Evolutionary conservation across 768 basidiomycete genomes (phyloP).

Genomic region (Dentipellis fragilis): DNA sequence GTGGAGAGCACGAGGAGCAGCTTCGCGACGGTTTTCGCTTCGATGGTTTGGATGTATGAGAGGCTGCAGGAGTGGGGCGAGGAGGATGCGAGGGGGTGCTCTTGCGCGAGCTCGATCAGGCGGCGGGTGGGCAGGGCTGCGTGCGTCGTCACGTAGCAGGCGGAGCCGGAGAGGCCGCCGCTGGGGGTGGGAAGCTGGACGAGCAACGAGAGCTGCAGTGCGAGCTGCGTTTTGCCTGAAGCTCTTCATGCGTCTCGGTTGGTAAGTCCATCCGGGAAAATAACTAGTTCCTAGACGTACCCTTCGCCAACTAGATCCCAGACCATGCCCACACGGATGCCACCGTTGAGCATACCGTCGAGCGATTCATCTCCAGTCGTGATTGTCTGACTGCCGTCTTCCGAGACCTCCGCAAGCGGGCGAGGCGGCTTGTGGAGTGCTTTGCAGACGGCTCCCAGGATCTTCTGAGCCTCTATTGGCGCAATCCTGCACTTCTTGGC

Average conservation of each 20-base stretch:
- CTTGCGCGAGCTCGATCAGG: slow-evolving; percentile 52
- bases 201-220: slow-evolving; percentile 70
- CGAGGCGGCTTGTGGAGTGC: slow-evolving; percentile 29
- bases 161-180: slow-evolving; percentile 54
- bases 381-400: slow-evolving; percentile 36
- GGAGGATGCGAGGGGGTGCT: slow-evolving; percentile 35
- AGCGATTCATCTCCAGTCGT: slow-evolving; percentile 68
- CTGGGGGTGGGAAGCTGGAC: slow-evolving; percentile 57
- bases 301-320: slow-evolving; percentile 90
- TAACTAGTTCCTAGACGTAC: slow-evolving; percentile 29
- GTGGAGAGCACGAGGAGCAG: slow-evolving; percentile 46
- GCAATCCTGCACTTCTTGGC: slow-evolving; percentile 46
- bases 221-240: slow-evolving; percentile 90
- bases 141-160: slow-evolving; percentile 73
- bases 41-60: slow-evolving; percentile 51
- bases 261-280: not conserved
- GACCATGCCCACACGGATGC: slow-evolving; percentile 66
- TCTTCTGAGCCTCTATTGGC: slow-evolving; percentile 35
- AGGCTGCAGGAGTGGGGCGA: slow-evolving; percentile 32
- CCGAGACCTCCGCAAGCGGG: slow-evolving; percentile 29
- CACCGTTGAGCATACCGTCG: slow-evolving; percentile 68
- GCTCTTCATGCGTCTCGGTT: slow-evolving; percentile 39
- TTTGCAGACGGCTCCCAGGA: slow-evolving; percentile 41
- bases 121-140: slow-evolving; percentile 58
- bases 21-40: slow-evolving; percentile 41